Conservation (phyloP, 345 rosid species). For the Eucalyptus curtisii region DNA sequence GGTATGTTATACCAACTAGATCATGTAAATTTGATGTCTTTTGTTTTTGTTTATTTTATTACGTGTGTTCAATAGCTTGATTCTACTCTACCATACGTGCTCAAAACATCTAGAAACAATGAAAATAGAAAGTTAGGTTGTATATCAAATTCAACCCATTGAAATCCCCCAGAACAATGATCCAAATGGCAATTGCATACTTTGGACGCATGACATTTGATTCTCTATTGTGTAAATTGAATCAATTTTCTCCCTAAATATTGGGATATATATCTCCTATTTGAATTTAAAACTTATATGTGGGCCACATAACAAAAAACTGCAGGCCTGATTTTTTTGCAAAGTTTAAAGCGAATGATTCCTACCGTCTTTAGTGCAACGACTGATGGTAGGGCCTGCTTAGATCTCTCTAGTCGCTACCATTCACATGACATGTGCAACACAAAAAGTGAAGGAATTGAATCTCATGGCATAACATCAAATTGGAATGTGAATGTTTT, state of each 20-base stretch:
- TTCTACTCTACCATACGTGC: neutral
- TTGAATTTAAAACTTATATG: neutral
- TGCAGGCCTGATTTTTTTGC: neutral
- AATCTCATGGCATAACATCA: neutral
- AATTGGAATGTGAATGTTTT: neutral
- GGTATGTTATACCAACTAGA: neutral
- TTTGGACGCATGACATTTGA: neutral
- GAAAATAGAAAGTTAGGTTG: neutral
- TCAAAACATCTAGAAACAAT: neutral
- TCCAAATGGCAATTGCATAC: neutral
- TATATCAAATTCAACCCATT: neutral
- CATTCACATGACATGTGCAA: neutral
- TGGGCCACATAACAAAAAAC: neutral
- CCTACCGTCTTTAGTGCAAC: neutral
- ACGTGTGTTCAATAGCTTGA: neutral
- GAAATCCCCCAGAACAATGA: neutral
- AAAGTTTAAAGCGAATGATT: neutral
- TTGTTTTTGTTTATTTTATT: neutral
- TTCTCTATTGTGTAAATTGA: neutral
- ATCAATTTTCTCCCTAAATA: neutral
- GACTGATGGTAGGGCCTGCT: neutral
- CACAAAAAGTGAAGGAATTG: neutral
- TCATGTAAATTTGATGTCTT: neutral
- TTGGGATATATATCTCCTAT: neutral
- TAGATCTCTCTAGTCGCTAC: neutral